These are phyloP conservation scores for Beauveria asiatica DNA, from an alignment of 2,329 filamentous ascomycete genomes.

Conservation along the genomic window DNA sequence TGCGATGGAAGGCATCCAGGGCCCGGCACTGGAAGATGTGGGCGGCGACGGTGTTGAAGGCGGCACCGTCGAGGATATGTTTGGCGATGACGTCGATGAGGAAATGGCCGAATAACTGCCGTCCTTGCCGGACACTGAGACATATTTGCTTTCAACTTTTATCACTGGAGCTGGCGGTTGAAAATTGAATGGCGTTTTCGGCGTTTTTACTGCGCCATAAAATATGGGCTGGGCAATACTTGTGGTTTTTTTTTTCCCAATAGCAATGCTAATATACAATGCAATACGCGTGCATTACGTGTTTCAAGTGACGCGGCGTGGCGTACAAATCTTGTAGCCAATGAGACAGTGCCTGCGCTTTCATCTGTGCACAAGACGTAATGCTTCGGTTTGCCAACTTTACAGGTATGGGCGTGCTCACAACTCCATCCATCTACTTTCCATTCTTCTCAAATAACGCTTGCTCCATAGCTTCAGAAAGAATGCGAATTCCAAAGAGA, in stretches of 20 bases:
- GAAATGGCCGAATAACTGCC: constrained; percentile 41
- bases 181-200: constrained; percentile 1
- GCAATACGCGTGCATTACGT: neutral
- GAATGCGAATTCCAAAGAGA: neutral
- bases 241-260: neutral
- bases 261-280: neutral
- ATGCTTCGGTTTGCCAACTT: too few species aligned
- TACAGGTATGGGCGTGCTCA: too few species aligned
- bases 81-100: constrained; percentile 45
- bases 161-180: neutral
- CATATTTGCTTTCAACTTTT: neutral
- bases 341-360: too few species aligned
- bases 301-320: neutral
- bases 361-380: too few species aligned
- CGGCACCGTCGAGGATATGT: constrained; percentile 46
- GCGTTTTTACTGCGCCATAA: neutral
- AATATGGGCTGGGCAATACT: neutral
- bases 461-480: too few species aligned
- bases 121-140: neutral
- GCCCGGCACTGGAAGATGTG: constrained; percentile 31
- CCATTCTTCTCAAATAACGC: too few species aligned
- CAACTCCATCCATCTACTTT: too few species aligned
- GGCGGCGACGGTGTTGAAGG: constrained; percentile 40
- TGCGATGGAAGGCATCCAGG: constrained; percentile 41
- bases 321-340: too few species aligned